phyloP scores from a whole-genome alignment of 1,284 basidiomycete species.

The Apiotrichum porosum region DNA sequence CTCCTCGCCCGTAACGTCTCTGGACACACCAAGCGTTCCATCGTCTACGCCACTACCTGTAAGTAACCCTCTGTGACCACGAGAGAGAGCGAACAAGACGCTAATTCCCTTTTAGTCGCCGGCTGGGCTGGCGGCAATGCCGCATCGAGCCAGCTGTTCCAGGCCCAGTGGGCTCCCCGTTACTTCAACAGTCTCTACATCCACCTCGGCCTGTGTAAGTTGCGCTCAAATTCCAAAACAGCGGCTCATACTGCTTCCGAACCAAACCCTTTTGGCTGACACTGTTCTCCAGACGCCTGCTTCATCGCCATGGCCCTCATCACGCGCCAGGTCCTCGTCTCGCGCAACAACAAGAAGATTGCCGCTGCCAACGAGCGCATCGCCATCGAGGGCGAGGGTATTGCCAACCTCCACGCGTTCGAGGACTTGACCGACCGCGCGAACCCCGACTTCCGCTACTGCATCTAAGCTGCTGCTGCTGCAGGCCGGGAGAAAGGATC shows the following conservation, averaged over 20 bases:
- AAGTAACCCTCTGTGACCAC: background rate
- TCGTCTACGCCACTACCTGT: slow-evolving; percentile 28
- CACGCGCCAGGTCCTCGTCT: slow-evolving; percentile 9
- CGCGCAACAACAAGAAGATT: slow-evolving; percentile 12
- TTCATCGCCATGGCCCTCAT: slow-evolving; percentile 13
- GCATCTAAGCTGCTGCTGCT: background rate
- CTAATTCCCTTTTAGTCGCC: no score
- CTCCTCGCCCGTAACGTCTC: slow-evolving; percentile 27
- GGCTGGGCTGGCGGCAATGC: slow-evolving; percentile 28
- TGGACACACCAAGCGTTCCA: slow-evolving; percentile 33
- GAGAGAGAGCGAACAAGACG: background rate
- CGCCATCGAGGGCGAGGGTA: background rate
- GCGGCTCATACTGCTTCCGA: background rate
- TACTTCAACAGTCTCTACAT: slow-evolving; percentile 20
- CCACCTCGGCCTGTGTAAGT: slow-evolving; percentile 16
- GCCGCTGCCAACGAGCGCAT: background rate
- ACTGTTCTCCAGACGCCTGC: no score
- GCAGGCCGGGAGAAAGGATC: no score
- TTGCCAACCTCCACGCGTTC: slow-evolving; percentile 16
- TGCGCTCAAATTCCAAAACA: no score
- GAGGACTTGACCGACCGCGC: slow-evolving; percentile 29
- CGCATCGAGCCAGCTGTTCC: slow-evolving; percentile 20
- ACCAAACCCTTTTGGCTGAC: no score
- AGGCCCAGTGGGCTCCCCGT: slow-evolving; percentile 23
- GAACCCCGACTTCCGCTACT: slow-evolving; percentile 32